Base-by-base conservation (phyloP, 1,139 yeast genomes). In the Saccharomyces hybrid region DNA sequence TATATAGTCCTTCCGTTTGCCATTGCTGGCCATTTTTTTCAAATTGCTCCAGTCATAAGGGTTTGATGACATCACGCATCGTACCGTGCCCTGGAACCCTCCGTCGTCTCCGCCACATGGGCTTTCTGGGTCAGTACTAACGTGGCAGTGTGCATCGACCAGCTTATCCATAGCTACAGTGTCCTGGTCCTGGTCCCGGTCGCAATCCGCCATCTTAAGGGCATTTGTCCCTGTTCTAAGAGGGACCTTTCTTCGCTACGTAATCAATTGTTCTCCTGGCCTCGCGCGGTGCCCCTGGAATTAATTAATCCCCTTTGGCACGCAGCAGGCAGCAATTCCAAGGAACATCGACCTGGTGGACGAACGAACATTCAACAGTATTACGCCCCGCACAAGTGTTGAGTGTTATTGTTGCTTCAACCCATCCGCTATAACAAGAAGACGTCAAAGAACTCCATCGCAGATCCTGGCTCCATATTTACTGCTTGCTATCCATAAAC, bases 81-180 rank as follows among this genome's bases (percentile, higher is more conserved):
- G 53, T 26, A 47, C 9, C 4, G 54, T 48, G 23, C 42, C 53
- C 20, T 16, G 25, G 3, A 16, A 38, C 23, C 51, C 52, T n/a
- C 31, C 42, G 4, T 46, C 38, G 3, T 16, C 42, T 8, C 14
- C 53, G n/a, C 32, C 11, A 4, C 4, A 13, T 34, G 31, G 2
- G 13, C n/a, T 41, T 8, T 11, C 32, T 27, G 20, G 49, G 11
- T 53, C 55, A 0, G 75, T 71, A 8, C 75, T 64, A 9, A 80
- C 69, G 66, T 85, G 91, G 64, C 91, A 85, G 62, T 85, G 91
- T 0, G 86, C 81, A 68, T 85, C 91, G 27, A 72, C 74, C 6
- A 73, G 57, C 57, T 44, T 51, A n/a, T 16, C 42, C 53, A 51
- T 52, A 7, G 13, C 38, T 29, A 11, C 20, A 23, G 7, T 28